These are phyloP conservation scores for Monilinia fructigena DNA, from an alignment of 2,329 filamentous ascomycete genomes.

Conservation along the genomic window DNA sequence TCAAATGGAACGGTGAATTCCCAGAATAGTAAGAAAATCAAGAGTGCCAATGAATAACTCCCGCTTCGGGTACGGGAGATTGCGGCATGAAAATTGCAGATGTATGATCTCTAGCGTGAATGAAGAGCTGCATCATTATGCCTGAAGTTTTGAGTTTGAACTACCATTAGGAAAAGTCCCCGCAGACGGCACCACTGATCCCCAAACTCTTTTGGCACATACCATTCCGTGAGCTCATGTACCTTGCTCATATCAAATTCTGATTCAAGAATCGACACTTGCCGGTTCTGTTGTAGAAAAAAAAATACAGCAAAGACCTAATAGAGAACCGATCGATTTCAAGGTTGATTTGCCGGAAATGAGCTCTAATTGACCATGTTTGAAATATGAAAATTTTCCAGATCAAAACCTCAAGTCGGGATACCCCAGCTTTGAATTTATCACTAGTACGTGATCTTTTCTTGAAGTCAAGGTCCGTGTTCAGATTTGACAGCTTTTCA, in stretches of 20 bases:
- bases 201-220: slow-evolving; percentile 12
- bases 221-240: not conserved
- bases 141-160: slow-evolving; percentile 1
- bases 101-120: not conserved
- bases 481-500: not conserved
- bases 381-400: not conserved
- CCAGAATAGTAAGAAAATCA: too few species aligned
- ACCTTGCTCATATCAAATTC: not conserved
- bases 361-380: not conserved
- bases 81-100: not conserved
- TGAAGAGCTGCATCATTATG: not conserved
- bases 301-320: not conserved
- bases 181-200: slow-evolving; percentile 3
- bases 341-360: not conserved
- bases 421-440: not conserved
- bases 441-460: not conserved
- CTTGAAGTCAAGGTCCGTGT: slow-evolving; percentile 1
- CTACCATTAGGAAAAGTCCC: not conserved
- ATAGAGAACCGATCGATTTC: not conserved
- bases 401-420: not conserved
- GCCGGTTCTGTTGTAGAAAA: not conserved
- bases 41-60: too few species aligned
- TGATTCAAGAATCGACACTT: not conserved
- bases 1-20: too few species aligned
- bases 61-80: not conserved